Conservation (phyloP, 495 filamentous ascomycete genomes). For the Aspergillus hancockii region DNA sequence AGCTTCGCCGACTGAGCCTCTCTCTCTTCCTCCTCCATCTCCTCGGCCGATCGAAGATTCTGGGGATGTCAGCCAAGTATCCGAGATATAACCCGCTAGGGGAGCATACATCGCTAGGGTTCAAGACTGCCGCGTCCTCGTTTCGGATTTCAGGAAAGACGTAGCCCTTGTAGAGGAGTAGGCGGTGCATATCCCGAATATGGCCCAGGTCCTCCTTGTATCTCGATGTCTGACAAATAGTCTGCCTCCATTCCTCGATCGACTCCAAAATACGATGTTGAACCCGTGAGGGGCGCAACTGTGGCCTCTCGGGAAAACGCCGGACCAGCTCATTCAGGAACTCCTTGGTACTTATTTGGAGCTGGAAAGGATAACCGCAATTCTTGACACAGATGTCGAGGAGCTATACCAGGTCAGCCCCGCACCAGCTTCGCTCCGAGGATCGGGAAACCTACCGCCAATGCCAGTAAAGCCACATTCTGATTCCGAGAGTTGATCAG, state of each 20-base stretch:
- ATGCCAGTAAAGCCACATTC: constrained; percentile 87
- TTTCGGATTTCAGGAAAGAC: constrained; percentile 85
- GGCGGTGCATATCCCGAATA: constrained; percentile 95
- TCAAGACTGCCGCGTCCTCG: constrained; percentile 95
- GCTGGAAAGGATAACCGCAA: constrained; percentile 98
- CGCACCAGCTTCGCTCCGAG: constrained; percentile 8
- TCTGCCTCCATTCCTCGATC: constrained; percentile 97
- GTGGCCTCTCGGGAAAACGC: constrained; percentile 91
- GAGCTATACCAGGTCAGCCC: constrained; percentile 55
- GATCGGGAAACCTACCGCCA: constrained; percentile 53
- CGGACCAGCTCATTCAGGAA: constrained; percentile 98
- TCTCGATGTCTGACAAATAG: constrained; percentile 94
- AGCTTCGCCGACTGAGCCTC: constrained; percentile 96
- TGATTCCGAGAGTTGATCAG: constrained; percentile 95
- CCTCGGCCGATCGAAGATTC: constrained; percentile 94
- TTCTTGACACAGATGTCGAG: constrained; percentile 99
- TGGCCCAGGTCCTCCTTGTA: constrained; percentile 97
- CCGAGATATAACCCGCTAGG: background rate
- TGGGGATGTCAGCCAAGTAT: constrained; percentile 42
- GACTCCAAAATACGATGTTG: constrained; percentile 92
- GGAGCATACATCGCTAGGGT: constrained; percentile 88
- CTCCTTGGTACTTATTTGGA: constrained; percentile 98
- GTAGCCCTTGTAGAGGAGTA: constrained; percentile 96
- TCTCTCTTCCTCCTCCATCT: constrained; percentile 96
- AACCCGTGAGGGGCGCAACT: constrained; percentile 79